Percentiles rank a stretch among this genome's conserved stretches.
phyloP scores from a whole-genome alignment of 1,284 basidiomycete species.

The Exobasidium cylindrosporum region DNA sequence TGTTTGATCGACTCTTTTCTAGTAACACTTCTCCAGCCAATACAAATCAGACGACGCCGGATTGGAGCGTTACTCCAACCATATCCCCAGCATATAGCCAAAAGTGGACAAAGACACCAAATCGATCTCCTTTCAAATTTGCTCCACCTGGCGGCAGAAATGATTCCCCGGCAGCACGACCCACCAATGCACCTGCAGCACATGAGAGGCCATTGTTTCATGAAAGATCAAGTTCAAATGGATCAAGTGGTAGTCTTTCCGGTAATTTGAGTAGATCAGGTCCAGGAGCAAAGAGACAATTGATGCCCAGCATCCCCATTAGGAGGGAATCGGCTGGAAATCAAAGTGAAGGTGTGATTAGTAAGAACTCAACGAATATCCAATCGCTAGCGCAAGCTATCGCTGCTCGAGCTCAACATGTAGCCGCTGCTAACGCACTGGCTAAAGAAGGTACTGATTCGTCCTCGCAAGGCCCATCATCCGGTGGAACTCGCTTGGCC shows the following conservation, averaged over 20 bases:
- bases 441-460: neutral
- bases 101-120: neutral
- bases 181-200: neutral
- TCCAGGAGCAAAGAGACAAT: conserved; percentile 2
- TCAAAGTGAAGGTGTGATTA: neutral
- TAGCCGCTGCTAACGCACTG: conserved; percentile 13
- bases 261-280: neutral
- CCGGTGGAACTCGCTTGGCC: too few relatives aligned
- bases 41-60: conserved; percentile 8
- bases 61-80: neutral
- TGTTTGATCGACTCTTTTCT: neutral
- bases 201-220: neutral
- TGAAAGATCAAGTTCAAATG: neutral
- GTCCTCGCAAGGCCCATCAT: neutral
- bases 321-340: neutral
- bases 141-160: neutral
- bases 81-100: neutral
- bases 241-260: neutral
- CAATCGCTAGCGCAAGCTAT: conserved; percentile 11
- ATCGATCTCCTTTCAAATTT: neutral
- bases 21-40: neutral
- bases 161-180: neutral
- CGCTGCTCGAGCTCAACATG: conserved; percentile 10
- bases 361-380: conserved; percentile 3
- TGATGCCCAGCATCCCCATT: conserved; percentile 13